phyloP scores from a whole-genome alignment of 2,329 filamentous ascomycete species.

The Phoma sp. region DNA sequence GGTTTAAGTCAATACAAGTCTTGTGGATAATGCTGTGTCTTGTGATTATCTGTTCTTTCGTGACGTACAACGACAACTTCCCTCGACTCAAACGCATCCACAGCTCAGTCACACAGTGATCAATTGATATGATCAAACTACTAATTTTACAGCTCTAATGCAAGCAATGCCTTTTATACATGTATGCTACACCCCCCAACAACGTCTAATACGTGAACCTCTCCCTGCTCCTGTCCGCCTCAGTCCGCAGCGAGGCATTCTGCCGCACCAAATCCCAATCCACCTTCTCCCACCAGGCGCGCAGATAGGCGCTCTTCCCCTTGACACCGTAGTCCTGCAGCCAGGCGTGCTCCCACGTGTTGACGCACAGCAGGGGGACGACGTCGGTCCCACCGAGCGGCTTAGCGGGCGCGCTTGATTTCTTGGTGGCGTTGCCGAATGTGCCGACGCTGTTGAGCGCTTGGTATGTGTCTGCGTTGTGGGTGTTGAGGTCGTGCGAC shows the following conservation, averaged over 20 bases:
- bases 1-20: too few species aligned
- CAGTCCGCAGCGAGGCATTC: conserved; percentile 24
- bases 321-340: conserved; percentile 79
- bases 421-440: conserved; percentile 48
- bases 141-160: conserved; percentile 9
- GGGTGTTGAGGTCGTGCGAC: conserved; percentile 72
- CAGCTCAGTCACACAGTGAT: too few species aligned
- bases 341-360: conserved; percentile 96
- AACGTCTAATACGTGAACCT: conserved; percentile 15
- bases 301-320: conserved; percentile 78
- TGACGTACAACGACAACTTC: too few species aligned
- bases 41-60: too few species aligned
- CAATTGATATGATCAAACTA: too few species aligned
- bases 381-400: conserved; percentile 73
- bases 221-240: background rate
- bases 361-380: conserved; percentile 84
- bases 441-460: conserved; percentile 49
- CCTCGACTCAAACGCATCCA: too few species aligned
- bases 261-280: conserved; percentile 78
- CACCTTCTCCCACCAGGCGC: conserved; percentile 86
- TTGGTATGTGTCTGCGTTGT: conserved; percentile 42
- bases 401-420: conserved; percentile 41
- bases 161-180: conserved; percentile 15
- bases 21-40: too few species aligned
- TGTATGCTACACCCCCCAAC: conserved; percentile 24